Base-by-base conservation (phyloP, 2,329 filamentous ascomycete species). In the Venturia oleaginea region DNA sequence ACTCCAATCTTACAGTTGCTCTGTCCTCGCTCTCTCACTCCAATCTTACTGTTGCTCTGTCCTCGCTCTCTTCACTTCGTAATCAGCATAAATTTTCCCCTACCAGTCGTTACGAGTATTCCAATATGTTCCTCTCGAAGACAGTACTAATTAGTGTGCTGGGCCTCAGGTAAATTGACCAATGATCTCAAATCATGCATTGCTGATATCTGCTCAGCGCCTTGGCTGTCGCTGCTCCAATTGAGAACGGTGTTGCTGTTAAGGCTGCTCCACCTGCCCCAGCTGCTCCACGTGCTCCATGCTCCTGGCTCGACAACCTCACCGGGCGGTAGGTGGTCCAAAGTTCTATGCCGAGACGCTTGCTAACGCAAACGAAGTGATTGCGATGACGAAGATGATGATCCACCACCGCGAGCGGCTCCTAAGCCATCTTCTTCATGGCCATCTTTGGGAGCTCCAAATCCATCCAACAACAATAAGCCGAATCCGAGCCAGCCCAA, bases 191-290 rank as follows among this genome's bases (percentile, higher is more conserved):
- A 15, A 10, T 40, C 4, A 19, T 27, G 22, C 37, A 27, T 17
- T 40, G 5, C 37, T 60, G n/a, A 60, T 17, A 60, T 3, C 19
- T 60, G 6, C 24, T 13, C 24, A 60, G 59, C n/a, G 59, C 59
- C 59, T 32, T 60, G n/a, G 17, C 59, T 15, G n/a, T 43, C n/a
- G 37, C 34, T 15, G 59, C 34, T 17, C 59, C 59, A 60, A n/a
- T 60, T 30, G 59, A 60, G n/a, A 60, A 60, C 24, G 59, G 59
- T 27, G 37, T 60, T 17, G 37, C 59, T 27, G 37, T 10, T 60
- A 22, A 40, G 34, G 59, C 59, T 15, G 59, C 59, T 27, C 22
- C 34, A 40, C 8, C 34, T n/a, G n/a, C n/a, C n/a, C n/a, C n/a
- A n/a, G 59, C 59, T 15, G 59, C 59, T 27, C 22, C 34, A 40